Conservation (phyloP, 2,329 filamentous ascomycete genomes). For the Fusarium incarnatum region DNA sequence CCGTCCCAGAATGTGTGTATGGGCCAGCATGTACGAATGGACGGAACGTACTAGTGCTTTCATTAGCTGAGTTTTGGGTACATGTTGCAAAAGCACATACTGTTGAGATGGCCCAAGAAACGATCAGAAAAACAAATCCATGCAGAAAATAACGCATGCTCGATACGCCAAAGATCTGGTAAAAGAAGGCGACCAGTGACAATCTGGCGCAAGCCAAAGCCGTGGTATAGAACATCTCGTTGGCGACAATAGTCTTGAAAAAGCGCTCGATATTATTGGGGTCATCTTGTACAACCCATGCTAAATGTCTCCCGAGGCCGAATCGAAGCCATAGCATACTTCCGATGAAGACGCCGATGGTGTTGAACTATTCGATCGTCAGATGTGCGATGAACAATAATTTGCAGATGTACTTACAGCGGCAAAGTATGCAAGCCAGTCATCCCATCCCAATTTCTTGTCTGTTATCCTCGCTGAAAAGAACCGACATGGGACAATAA, state of each 20-base stretch:
- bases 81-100: background rate
- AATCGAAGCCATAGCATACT: conserved; percentile 9
- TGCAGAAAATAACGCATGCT: conserved; percentile 14
- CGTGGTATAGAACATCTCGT: conserved; percentile 5
- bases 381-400: fast-evolving
- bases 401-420: fast-evolving
- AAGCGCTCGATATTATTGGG: conserved; percentile 2
- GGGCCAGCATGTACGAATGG: conserved; percentile 15
- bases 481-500: background rate
- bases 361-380: background rate
- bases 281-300: background rate
- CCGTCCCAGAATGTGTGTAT: conserved; percentile 11
- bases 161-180: background rate
- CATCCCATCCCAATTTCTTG: background rate
- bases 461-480: background rate
- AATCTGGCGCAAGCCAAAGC: background rate
- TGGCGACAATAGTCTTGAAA: background rate
- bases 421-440: conserved; percentile 12
- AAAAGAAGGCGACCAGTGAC: background rate
- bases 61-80: background rate
- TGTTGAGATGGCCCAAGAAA: conserved; percentile 7
- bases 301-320: background rate
- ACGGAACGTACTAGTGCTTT: background rate
- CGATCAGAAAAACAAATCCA: background rate
- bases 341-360: background rate